Evolutionary conservation across 257 asterid species (phyloP).

Genomic region (Solanum boliviense): DNA sequence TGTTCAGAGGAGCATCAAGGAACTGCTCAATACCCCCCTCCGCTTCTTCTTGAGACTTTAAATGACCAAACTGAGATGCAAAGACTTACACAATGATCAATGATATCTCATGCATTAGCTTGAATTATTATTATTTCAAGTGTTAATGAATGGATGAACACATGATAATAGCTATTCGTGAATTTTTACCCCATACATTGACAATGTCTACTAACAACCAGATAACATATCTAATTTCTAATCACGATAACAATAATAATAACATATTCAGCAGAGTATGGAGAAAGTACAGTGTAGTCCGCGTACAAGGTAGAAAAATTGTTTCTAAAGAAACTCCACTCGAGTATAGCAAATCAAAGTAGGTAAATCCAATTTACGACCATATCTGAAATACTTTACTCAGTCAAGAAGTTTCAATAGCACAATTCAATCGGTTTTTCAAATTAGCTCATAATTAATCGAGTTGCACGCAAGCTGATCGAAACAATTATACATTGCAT

Average conservation of each 20-base stretch:
- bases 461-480: not conserved
- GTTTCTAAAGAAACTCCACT: not conserved
- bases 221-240: not conserved
- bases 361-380: not conserved
- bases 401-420: not conserved
- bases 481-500: not conserved
- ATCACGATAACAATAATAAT: not conserved
- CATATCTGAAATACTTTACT: not conserved
- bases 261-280: not conserved
- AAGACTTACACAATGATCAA: constrained; percentile 69
- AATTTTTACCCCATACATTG: not conserved
- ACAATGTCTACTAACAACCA: not conserved
- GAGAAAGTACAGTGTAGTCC: not conserved
- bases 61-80: constrained; percentile 72
- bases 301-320: too few species aligned
- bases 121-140: not conserved
- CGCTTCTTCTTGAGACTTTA: constrained; percentile 72
- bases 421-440: not conserved
- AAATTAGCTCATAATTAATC: not conserved
- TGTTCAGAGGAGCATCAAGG: constrained; percentile 99
- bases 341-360: not conserved
- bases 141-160: not conserved
- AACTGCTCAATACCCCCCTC: constrained; percentile 88
- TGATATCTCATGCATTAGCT: not conserved
- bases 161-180: not conserved